phyloP scores from a whole-genome alignment of 2,329 filamentous ascomycete species.

The Paecilomyces sp. region DNA sequence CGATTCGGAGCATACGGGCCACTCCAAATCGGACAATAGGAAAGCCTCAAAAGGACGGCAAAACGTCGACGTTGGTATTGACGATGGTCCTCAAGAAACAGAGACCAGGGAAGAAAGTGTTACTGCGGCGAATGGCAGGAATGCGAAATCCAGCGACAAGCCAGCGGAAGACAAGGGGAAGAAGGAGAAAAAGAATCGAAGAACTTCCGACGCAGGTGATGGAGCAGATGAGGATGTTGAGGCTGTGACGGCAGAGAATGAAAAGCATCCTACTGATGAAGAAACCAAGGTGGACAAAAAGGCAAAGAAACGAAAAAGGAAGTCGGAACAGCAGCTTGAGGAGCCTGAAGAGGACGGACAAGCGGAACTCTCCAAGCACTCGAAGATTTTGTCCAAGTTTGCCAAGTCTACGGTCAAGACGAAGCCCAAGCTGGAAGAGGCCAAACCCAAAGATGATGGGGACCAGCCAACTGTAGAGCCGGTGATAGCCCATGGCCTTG shows the following conservation, averaged over 20 bases:
- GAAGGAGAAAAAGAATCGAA: conserved; percentile 31
- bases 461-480: conserved; percentile 16
- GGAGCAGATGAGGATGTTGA: conserved; percentile 12
- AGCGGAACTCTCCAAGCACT: conserved; percentile 21
- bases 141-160: conserved; percentile 17
- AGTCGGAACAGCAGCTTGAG: conserved; percentile 12
- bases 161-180: conserved; percentile 19
- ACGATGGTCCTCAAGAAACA: conserved; percentile 26
- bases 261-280: conserved; percentile 7
- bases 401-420: conserved; percentile 22
- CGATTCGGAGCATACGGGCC: conserved; percentile 7
- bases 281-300: conserved; percentile 11
- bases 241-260: conserved; percentile 9
- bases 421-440: conserved; percentile 9
- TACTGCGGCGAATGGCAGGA: conserved; percentile 18
- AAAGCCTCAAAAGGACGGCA: conserved; percentile 20
- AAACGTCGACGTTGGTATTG: conserved; percentile 12
- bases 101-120: conserved; percentile 19
- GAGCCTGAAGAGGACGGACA: conserved; percentile 14
- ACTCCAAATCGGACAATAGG: conserved; percentile 17
- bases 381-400: conserved; percentile 32
- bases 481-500: conserved; percentile 51
- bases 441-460: conserved; percentile 6
- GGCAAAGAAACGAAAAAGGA: conserved; percentile 13
- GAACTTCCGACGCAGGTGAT: conserved; percentile 12